Base-by-base conservation (phyloP, 495 filamentous ascomycete species). In the Annulohypoxylon moriforme region DNA sequence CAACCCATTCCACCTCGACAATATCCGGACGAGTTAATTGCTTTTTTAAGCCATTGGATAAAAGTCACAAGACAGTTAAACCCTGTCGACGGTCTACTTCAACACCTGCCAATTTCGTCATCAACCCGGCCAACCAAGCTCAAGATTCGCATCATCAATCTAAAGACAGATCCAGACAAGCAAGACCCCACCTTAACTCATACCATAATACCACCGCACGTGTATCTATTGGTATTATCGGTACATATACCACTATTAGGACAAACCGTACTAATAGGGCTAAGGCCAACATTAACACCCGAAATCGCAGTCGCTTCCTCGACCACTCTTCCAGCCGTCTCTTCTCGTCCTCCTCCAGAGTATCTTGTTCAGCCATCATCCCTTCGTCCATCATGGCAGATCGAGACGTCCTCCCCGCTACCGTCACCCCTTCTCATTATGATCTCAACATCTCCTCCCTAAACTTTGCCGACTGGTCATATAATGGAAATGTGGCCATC, bases 361-460 rank as follows among this genome's bases (percentile, higher is more conserved):
- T 68, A 38, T 71, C 60, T 56, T 77, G 76, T 64, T 72, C 73
- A 20, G 76, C 73, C 44, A 76, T 77, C 34, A 76, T 77, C 53
- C 76, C 73, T 1, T 77, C 76, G 5, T 77, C 73, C 74, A 81
- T 77, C 75, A 83, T 86, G 81, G 76, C 81, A 25, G 86, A 86
- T 76, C 80, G 86, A 69, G 86, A 88, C 58, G 82, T 85, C 50
- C 84, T 88, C 63, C 85, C 81, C 29, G 79, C 77, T 70, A 91
- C 89, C 73, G 88, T 93, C 76, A 96, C 94, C 79, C 94, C 96
- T 0, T 83, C 85, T 64, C 92, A 97, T 78, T 99, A 99, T 82
- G 84, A 89, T 75, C 86, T 99, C 61, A 92, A 89, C 24, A 87
- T 99, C 60, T 89, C 85, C 77, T 90, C 94, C 68, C 77, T 99